phyloP scores from a whole-genome alignment of 2,329 filamentous ascomycete genomes.

The Venturia effusa region DNA sequence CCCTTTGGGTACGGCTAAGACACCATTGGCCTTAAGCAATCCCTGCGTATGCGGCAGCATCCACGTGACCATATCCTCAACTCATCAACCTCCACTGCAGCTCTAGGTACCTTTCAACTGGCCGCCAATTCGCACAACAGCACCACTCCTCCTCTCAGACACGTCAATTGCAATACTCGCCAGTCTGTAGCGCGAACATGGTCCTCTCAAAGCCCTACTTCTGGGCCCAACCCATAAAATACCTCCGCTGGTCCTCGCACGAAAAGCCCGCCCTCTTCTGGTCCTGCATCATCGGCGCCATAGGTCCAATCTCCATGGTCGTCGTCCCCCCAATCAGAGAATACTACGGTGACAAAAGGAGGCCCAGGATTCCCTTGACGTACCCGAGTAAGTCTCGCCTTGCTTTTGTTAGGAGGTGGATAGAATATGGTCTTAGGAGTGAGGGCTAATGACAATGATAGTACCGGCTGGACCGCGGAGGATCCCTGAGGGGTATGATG shows the following conservation, averaged over 20 bases:
- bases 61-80: not conserved
- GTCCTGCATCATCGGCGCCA: conserved; percentile 61
- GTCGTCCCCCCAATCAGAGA: conserved; percentile 64
- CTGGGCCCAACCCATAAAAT: conserved; percentile 73
- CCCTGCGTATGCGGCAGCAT: not conserved
- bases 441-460: conserved; percentile 3
- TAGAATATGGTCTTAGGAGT: conserved; percentile 15
- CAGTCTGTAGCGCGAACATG: not conserved
- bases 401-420: not conserved
- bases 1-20: not conserved
- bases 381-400: conserved; percentile 65
- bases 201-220: conserved; percentile 36
- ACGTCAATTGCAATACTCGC: not conserved
- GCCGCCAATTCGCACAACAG: not conserved
- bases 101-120: too few relatives aligned
- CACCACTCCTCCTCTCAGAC: not conserved
- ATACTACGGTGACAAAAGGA: conserved; percentile 64
- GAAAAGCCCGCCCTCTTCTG: conserved; percentile 89
- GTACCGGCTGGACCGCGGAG: conserved; percentile 13
- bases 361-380: conserved; percentile 67
- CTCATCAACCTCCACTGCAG: not conserved
- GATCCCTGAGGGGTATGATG: conserved; percentile 13
- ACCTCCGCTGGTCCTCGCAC: conserved; percentile 78
- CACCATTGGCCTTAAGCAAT: not conserved
- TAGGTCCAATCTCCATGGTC: conserved; percentile 61